Base-by-base conservation (phyloP, 148 eudicot species). In the Camellia japonica region DNA sequence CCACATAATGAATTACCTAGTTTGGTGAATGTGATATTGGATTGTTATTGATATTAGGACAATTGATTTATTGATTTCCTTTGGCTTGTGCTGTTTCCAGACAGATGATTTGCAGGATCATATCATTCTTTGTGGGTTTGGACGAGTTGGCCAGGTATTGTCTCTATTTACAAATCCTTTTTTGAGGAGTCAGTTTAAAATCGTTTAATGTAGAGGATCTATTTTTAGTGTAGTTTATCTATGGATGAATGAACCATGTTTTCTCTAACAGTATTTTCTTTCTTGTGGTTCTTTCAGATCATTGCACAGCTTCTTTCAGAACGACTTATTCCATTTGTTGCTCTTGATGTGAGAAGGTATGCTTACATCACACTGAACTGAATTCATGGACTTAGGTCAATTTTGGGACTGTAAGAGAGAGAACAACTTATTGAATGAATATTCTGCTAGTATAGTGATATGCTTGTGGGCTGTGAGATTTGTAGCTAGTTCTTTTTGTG, bases 41-140 rank as follows among this genome's bases (percentile, higher is more conserved):
- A 19, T 49, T 20, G 4, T 8, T 11, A 71, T 30, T 20, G 30
- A 11, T 70, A 18, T 60, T 7, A 38, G 47, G 16, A 8, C 42
- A 30, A 30, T 58, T 41, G 47, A 20, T 15, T 68, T 81, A 18
- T 46, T 81, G 49, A 65, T 66, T 71, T 54, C 44, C 82, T 62
- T 73, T 77, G 72, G 10, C 30, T 68, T 73, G 75, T 63, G 67
- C 64, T 78, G 23, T 83, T 82, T 87, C 55, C 90, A 94, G 98
- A 94, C 98, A 56, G 98, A 94, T 89, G 98, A 94, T 83, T 89
- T 94, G 87, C 98, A 93, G 87, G 97, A 84, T 88, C 98, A 94
- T 87, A 94, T 94, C 52, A 94, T 94, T 68, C 87, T 94, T 44
- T 94, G 98, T 70, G 98, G 98, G 76, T 94, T 94, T 87, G 98